A percentile compares a stretch with the other conserved stretches of the same genome.
phyloP scores from a whole-genome alignment of 1,284 basidiomycete genomes.

The Coriolopsis trogii region DNA sequence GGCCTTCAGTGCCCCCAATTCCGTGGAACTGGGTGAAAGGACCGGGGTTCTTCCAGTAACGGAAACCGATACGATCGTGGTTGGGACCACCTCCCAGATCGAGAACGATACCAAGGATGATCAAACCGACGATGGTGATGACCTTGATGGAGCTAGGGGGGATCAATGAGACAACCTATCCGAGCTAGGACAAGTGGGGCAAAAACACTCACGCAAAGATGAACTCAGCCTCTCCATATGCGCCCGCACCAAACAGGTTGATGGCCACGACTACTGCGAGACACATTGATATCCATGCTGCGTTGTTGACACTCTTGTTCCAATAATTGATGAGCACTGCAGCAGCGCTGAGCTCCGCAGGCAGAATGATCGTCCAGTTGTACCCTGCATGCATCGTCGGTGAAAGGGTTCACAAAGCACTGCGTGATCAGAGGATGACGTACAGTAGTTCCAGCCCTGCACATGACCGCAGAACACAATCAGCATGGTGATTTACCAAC shows the following conservation, averaged over 20 bases:
- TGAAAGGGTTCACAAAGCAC: neutral
- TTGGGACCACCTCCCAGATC: constrained; percentile 62
- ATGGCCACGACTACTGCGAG: constrained; percentile 65
- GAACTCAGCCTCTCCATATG: constrained; percentile 57
- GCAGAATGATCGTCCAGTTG: constrained; percentile 59
- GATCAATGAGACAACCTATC: neutral
- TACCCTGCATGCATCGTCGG: constrained; percentile 35
- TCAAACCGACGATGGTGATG: constrained; percentile 50
- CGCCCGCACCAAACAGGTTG: constrained; percentile 63
- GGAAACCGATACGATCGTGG: constrained; percentile 53
- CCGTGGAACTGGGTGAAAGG: constrained; percentile 50
- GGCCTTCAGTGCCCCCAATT: constrained; percentile 51
- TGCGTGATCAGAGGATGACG: neutral
- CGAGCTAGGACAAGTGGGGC: neutral
- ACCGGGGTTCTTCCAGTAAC: constrained; percentile 58
- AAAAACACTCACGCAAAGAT: constrained; percentile 44
- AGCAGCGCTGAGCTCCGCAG: constrained; percentile 66
- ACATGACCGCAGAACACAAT: neutral
- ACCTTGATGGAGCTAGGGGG: constrained; percentile 57
- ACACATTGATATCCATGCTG: constrained; percentile 67
- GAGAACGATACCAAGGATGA: constrained; percentile 60
- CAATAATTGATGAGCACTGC: constrained; percentile 69
- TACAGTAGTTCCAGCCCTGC: constrained; percentile 66
- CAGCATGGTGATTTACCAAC: neutral
- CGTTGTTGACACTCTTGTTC: constrained; percentile 52